phyloP scores from a whole-genome alignment of 1,284 basidiomycete species.

The Cutaneotrichosporon cavernicola region DNA sequence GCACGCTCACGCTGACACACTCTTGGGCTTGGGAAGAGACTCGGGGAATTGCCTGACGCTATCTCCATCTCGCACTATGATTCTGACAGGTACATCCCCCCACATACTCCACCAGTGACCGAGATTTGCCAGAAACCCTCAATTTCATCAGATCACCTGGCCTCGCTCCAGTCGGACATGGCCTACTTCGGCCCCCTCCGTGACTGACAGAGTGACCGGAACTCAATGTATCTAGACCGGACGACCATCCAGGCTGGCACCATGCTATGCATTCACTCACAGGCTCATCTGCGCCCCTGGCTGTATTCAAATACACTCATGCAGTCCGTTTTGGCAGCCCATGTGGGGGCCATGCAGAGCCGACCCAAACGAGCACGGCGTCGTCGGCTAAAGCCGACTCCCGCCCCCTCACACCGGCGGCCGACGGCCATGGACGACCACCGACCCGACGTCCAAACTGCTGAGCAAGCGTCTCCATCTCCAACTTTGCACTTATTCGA shows the following conservation, averaged over 20 bases:
- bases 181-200: not conserved
- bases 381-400: constrained; percentile 6
- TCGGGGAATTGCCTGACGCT: not conserved
- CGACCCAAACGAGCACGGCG: not conserved
- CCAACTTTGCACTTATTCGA: not conserved
- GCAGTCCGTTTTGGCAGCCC: not conserved
- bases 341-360: not conserved
- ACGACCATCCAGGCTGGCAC: not conserved
- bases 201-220: not conserved
- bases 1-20: too few species aligned
- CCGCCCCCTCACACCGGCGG: not conserved
- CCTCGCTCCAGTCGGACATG: not conserved
- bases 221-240: not conserved
- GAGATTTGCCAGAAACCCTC: not conserved
- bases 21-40: not conserved
- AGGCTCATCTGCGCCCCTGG: not conserved
- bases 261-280: not conserved
- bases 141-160: not conserved
- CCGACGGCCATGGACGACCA: constrained; percentile 6
- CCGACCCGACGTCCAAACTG: not conserved
- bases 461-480: constrained; percentile 7
- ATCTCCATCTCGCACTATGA: not conserved
- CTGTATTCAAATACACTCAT: not conserved
- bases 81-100: not conserved
- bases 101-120: not conserved